phyloP scores from a whole-genome alignment of 2,329 filamentous ascomycete genomes.

The Arthroderma sp. region DNA sequence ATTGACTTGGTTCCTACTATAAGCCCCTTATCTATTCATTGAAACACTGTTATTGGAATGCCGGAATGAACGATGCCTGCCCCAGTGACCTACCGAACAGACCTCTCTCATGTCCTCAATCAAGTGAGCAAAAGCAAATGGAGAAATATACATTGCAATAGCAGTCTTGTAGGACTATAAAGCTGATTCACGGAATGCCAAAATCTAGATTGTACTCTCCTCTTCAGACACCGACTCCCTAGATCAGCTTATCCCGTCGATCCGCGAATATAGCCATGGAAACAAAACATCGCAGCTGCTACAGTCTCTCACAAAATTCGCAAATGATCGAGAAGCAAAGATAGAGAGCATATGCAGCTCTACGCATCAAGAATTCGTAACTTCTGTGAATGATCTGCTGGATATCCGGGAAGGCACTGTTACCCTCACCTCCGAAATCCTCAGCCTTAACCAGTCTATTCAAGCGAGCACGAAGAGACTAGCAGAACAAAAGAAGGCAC shows the following conservation, averaged over 20 bases:
- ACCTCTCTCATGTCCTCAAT: constrained; percentile 27
- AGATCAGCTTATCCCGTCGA: constrained; percentile 84
- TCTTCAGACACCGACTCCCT: constrained; percentile 88
- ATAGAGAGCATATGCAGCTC: constrained; percentile 91
- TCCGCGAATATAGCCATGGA: constrained; percentile 74
- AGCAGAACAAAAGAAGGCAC: constrained; percentile 81
- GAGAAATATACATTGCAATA: neutral
- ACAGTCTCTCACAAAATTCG: constrained; percentile 67
- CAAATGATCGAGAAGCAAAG: constrained; percentile 72
- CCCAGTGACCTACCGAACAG: constrained; percentile 20
- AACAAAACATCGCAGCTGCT: constrained; percentile 61
- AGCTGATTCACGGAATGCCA: neutral
- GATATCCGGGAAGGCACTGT: constrained; percentile 84
- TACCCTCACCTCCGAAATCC: constrained; percentile 73
- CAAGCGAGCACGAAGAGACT: constrained; percentile 89
- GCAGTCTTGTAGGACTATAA: neutral
- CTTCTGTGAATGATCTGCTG: constrained; percentile 87
- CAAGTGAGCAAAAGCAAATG: constrained; percentile 18
- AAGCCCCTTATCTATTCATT: no score
- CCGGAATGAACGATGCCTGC: constrained; percentile 21
- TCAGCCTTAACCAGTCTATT: constrained; percentile 86
- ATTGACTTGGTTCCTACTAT: no score
- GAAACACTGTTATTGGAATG: no score
- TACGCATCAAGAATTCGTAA: constrained; percentile 92
- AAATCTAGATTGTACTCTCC: constrained; percentile 69